Base-by-base conservation (phyloP, 352 stramenopile genomes). In the Phytophthora cactorum region DNA sequence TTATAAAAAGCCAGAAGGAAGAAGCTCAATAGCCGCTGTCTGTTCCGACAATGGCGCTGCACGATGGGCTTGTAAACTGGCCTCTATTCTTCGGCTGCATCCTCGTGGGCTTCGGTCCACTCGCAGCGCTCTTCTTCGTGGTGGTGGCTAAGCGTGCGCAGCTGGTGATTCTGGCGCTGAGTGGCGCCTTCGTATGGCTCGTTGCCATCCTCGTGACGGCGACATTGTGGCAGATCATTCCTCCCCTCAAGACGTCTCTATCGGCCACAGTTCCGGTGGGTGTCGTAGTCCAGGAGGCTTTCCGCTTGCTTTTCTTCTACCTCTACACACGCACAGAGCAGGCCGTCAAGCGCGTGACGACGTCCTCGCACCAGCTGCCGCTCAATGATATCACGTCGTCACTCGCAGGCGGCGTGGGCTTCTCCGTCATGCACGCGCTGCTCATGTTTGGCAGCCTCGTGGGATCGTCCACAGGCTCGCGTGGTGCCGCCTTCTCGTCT, bases 371-470 rank as follows among this genome's bases (percentile, higher is more conserved):
- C 66, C 83, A 94, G 60, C 74, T 96, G 52, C 88, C 88, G 46
- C 81, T 96, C 29, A 94, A 96, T 63, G 88, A 96, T 63, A 64
- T 93, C 56, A 96, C 88, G 59, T 93, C 88, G 22, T 86, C 82
- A 4, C 74, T 95, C 56, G 88, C 88, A 12, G 84, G 81, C 29
- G 88, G 88, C 46, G 86, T 96, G 12, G 88, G 88, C 43, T 96
- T 92, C 67, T 77, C 83, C 14, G 36, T 94, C 59, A 96, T 96
- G 88, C 88, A 93, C 66, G 74, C 86, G 52, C 68, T 93, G 39
- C 89, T 96, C 70, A 90, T 96, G 79, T 96, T 92, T 54, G 88
- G 88, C 60, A 93, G 82, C 49, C 67, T 96, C 39, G 50, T 94
- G 36, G 86, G 74, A 11, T 85, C 84, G 1, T 92, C 80, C 44